Base-by-base conservation (phyloP, 2,329 filamentous ascomycete species). In the Aspergillus ibericus region DNA sequence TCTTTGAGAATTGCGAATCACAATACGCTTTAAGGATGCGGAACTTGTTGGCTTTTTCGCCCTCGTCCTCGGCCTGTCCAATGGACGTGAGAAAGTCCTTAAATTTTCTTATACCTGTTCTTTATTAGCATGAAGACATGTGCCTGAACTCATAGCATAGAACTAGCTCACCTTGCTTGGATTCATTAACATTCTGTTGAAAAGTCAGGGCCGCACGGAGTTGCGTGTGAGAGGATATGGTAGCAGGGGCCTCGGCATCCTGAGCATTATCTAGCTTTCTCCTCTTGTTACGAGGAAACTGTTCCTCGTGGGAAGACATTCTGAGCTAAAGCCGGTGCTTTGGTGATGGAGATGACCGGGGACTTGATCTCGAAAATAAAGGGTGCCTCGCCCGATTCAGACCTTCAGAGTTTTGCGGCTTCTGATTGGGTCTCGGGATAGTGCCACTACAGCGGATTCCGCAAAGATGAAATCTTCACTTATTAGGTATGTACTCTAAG, bases 171-270 rank as follows among this genome's bases (percentile, higher is more conserved):
- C 72, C 88, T 84, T 68, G 88, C 82, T 75, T 85, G 81, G 69
- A 81, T 78, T 72, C 71, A 20, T 66, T 65, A 44, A 86, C 76
- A 72, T 92, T 87, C 75, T 92, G 89, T 64, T 89, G 82, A 69
- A 92, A 92, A 56, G 81, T 76, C 40, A 95, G 81, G 46, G 92
- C 80, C 60, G 86, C 82, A 68, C 83, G 84, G 59, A 95, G 80
- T 70, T 95, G 89, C 53, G 85, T 82, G 62, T 83, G 82, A 36
- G 85, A 77, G 25, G 69, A 75, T 55, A 79, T 74, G 36, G 18
- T 20, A 5, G 64, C 60, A 22, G 65, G 54, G 10, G 63, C 60
- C 13, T 60, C 59, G 25, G 59, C 50, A 29, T 61, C 62, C 35
- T 60, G 50, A 9, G 64, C 57, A 38, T 66, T 66, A 20, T 76